Conservation (phyloP, 1,284 basidiomycete genomes). For the Cryptococcus sp. region DNA sequence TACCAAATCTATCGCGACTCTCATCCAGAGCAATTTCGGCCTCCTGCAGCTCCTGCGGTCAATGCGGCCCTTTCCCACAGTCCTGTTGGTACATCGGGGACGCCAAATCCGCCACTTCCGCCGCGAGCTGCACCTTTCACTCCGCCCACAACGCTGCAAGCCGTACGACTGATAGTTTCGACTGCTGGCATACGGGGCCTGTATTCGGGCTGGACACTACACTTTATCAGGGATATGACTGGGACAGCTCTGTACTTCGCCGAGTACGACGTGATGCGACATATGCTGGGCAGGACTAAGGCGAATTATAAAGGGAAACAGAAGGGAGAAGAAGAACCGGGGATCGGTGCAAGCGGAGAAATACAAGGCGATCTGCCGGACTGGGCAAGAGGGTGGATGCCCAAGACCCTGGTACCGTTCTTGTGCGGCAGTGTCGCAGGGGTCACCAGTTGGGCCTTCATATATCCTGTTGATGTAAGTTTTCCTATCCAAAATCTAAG, state of each 20-base stretch:
- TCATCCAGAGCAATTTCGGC: conserved; percentile 34
- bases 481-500: not conserved
- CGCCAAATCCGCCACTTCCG: conserved; percentile 7
- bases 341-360: conserved; percentile 11
- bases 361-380: conserved; percentile 46
- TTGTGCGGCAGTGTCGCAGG: conserved; percentile 51
- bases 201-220: conserved; percentile 48
- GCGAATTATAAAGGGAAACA: conserved; percentile 22
- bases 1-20: conserved; percentile 68
- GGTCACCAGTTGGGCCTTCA: conserved; percentile 52
- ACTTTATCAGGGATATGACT: conserved; percentile 50
- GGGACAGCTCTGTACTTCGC: conserved; percentile 53
- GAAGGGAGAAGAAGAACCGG: conserved; percentile 10
- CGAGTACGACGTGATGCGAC: conserved; percentile 53
- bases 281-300: conserved; percentile 37
- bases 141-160: conserved; percentile 47
- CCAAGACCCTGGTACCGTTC: conserved; percentile 47
- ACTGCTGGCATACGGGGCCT: conserved; percentile 37
- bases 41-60: conserved; percentile 9
- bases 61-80: conserved; percentile 16
- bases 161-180: conserved; percentile 41
- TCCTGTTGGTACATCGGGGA: conserved; percentile 15
- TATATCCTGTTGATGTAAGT: conserved; percentile 54
- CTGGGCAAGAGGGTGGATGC: conserved; percentile 48
- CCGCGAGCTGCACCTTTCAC: conserved; percentile 17